Percentiles rank a stretch among this genome's conserved stretches.
Conservation (phyloP, 2,329 filamentous ascomycete species). For the Lithohypha guttulata region DNA sequence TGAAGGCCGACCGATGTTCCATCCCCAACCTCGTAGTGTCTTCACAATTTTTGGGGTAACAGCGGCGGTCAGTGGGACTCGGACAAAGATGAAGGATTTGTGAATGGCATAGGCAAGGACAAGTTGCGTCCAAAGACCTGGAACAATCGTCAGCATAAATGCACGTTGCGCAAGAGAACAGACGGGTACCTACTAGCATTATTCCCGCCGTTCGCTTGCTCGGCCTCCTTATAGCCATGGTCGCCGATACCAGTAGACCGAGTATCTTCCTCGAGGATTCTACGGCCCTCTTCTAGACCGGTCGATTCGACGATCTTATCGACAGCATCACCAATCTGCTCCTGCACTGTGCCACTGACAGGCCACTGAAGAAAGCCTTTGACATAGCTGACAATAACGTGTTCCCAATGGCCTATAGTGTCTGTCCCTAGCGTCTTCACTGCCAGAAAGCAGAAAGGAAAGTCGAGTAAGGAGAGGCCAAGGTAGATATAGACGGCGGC, state of each 20-base stretch:
- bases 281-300: slow-evolving; percentile 18
- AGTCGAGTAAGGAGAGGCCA: slow-evolving; percentile 70
- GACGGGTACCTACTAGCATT: slow-evolving; percentile 65
- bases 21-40: slow-evolving; percentile 75
- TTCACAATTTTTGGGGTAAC: slow-evolving; percentile 93
- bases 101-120: slow-evolving; percentile 93
- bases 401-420: slow-evolving; percentile 55
- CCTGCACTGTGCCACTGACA: slow-evolving; percentile 12
- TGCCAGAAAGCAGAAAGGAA: slow-evolving; percentile 87
- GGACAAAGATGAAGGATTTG: slow-evolving; percentile 92
- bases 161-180: background rate
- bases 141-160: slow-evolving; percentile 9
- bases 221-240: slow-evolving; percentile 51
- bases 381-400: slow-evolving; percentile 31
- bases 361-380: slow-evolving; percentile 26
- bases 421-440: slow-evolving; percentile 77
- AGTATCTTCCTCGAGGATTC: slow-evolving; percentile 15
- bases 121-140: slow-evolving; percentile 70
- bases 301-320: slow-evolving; percentile 18
- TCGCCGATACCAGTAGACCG: slow-evolving; percentile 22
- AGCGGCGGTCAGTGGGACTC: slow-evolving; percentile 85
- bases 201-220: slow-evolving; percentile 50
- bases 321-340: slow-evolving; percentile 9
- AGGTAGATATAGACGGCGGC: slow-evolving; percentile 86
- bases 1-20: slow-evolving; percentile 65